Evolutionary conservation across 768 basidiomycete genomes (phyloP).

Genomic region (Podaxis pistillaris): DNA sequence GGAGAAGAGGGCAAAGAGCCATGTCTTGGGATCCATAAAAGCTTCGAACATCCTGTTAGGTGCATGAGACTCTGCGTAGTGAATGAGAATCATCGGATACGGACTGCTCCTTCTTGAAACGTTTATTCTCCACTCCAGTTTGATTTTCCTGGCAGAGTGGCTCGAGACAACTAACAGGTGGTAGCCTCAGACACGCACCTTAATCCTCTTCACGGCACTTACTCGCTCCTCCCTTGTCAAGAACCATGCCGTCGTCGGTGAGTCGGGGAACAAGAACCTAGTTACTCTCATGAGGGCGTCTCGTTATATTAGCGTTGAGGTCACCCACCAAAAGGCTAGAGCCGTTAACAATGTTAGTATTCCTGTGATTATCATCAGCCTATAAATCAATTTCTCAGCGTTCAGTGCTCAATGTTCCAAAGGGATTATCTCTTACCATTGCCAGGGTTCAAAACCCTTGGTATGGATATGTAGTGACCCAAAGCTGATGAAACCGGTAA

Average conservation of each 20-base stretch:
- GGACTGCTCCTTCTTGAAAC: conserved; percentile 77
- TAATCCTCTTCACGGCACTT: conserved; percentile 63
- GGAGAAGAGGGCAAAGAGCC: conserved; percentile 72
- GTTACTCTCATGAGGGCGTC: background rate
- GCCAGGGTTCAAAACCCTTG: conserved; percentile 61
- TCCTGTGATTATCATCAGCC: conserved; percentile 75
- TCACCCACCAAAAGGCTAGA: conserved; percentile 51
- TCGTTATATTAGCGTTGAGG: background rate
- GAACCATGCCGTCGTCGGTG: conserved; percentile 75
- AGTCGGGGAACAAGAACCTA: conserved; percentile 73
- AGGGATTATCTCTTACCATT: conserved; percentile 46
- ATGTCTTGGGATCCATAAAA: conserved; percentile 66
- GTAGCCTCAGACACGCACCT: conserved; percentile 32
- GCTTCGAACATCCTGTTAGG: conserved; percentile 62
- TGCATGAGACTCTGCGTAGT: background rate
- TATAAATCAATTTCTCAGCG: conserved; percentile 4
- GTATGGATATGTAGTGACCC: conserved; percentile 64
- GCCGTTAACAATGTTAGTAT: conserved; percentile 52
- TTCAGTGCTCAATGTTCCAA: background rate
- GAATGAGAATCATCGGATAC: conserved; percentile 22
- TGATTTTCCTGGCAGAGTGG: conserved; percentile 53
- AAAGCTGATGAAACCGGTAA: conserved; percentile 67
- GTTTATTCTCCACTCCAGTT: conserved; percentile 81
- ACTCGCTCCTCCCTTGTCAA: conserved; percentile 62
- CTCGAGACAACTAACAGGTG: background rate